Base-by-base conservation (phyloP, 2,329 filamentous ascomycete species). In the Calonectria ilicicola region DNA sequence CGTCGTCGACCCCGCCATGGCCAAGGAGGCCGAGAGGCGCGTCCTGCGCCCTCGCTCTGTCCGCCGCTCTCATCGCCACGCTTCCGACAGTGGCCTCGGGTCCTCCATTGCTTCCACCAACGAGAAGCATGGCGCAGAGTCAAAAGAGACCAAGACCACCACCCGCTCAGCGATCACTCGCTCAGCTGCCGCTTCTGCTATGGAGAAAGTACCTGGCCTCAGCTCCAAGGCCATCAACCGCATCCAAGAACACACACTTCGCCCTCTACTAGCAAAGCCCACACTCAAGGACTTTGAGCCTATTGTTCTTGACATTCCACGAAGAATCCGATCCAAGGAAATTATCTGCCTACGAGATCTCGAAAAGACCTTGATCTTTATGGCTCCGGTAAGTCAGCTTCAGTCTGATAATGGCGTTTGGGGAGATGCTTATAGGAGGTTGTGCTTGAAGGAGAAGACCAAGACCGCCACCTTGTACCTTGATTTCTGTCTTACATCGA, bases 311-410 rank as follows among this genome's bases (percentile, higher is more conserved):
- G 93, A 94, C 83, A 92, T 95, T 76, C 95, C 95, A 60, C 89
- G 90, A 83, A 93, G 93, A 81, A 97, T 98, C 82, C 91, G 91
- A 81, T 91, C 92, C 81, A 96, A 95, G 84, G 92, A 97, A 80
- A 97, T 98, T 81, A 92, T 94, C 83, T 98, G 94, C 86, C 91
- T 98, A 68, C 92, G 96, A 83, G 96, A 98, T 85, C 90, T 98
- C 63, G 96, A 98, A 85, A 98, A 98, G 90, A 96, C 93, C 12
- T 88, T 98, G 74, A 91, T 98, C 81, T 95, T 96, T 85, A 91
- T 96, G 83, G 95, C 96, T 87, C 95, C 95, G 84, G 96, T 98
- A 93, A 97, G 96, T 97, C 84, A 88, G 82, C 82, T 87, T 85
- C 85, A 86, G 84, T 87, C 83, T 85, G 87, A 88, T 85, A 82